phyloP scores from a whole-genome alignment of 2,329 filamentous ascomycete genomes.

The Hymenoscyphus scutula region DNA sequence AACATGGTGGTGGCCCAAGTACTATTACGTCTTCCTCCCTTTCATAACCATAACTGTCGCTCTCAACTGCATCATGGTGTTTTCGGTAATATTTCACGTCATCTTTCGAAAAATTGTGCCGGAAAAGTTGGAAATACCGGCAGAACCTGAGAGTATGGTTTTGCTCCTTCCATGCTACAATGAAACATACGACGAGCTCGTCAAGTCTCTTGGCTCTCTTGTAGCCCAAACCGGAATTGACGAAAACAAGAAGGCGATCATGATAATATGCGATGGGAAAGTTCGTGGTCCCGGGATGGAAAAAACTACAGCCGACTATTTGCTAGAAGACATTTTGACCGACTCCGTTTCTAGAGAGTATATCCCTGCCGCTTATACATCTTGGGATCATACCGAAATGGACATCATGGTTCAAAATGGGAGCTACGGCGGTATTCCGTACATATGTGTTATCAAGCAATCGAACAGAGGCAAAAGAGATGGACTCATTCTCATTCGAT shows the following conservation, averaged over 20 bases:
- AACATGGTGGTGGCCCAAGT: conserved; percentile 25
- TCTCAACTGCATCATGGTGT: conserved; percentile 45
- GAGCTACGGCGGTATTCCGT: conserved; percentile 46
- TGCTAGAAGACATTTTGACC: conserved; percentile 47
- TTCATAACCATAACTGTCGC: conserved; percentile 40
- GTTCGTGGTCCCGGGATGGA: conserved; percentile 46
- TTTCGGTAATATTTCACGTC: conserved; percentile 44
- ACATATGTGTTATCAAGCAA: conserved; percentile 48
- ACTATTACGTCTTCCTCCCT: conserved; percentile 44
- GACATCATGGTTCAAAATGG: conserved; percentile 45
- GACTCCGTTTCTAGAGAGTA: conserved; percentile 29
- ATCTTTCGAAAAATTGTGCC: conserved; percentile 7
- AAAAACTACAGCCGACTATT: conserved; percentile 48
- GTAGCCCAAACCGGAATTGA: conserved; percentile 44
- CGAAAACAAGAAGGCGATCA: conserved; percentile 43
- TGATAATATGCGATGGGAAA: conserved; percentile 49
- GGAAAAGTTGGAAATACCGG: conserved; percentile 35
- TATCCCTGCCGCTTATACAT: conserved; percentile 38
- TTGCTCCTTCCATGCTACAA: conserved; percentile 50
- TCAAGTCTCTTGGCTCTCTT: conserved; percentile 46
- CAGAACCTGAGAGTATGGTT: conserved; percentile 44
- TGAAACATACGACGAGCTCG: conserved; percentile 45
- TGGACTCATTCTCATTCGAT: conserved; percentile 48
- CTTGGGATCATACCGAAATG: conserved; percentile 47
- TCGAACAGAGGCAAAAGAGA: conserved; percentile 51